phyloP scores from a whole-genome alignment of 2,329 filamentous ascomycete genomes.

The Meredithiella fracta region DNA sequence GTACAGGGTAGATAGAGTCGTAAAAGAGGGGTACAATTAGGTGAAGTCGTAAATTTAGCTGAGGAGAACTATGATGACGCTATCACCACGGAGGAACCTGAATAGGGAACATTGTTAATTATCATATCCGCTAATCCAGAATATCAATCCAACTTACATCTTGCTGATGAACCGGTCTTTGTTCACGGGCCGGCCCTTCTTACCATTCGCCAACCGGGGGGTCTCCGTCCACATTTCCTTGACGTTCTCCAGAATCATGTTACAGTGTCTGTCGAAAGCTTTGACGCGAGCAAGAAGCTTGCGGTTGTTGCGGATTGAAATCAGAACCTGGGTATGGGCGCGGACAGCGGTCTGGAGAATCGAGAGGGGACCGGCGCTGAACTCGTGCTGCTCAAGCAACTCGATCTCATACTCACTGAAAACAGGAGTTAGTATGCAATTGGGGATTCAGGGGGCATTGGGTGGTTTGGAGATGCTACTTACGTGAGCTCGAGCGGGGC shows the following conservation, averaged over 20 bases:
- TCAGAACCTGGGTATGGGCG: conserved; percentile 86
- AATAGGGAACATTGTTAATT: conserved; percentile 4
- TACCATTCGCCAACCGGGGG: conserved; percentile 63
- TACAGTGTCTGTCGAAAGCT: conserved; percentile 96
- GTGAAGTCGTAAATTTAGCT: conserved; percentile 32
- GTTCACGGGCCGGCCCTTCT: conserved; percentile 81
- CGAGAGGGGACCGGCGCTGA: conserved; percentile 45
- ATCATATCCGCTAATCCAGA: background rate
- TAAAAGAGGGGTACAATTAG: conserved; percentile 3
- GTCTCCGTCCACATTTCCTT: conserved; percentile 98
- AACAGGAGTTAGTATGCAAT: background rate
- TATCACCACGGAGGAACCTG: conserved; percentile 79
- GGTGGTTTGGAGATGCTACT: conserved; percentile 22
- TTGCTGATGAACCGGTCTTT: conserved; percentile 98
- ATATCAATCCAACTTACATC: conserved; percentile 44
- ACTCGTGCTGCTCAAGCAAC: conserved; percentile 45
- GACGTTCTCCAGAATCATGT: conserved; percentile 95
- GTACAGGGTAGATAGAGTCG: background rate
- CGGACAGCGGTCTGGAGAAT: conserved; percentile 95
- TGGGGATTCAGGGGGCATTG: background rate
- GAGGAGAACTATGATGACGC: conserved; percentile 71
- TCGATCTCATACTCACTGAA: conserved; percentile 77
- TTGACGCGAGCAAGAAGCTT: conserved; percentile 95
- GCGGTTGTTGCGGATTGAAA: conserved; percentile 94
- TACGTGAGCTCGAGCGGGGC: conserved; percentile 85